Evolutionary conservation across 2,329 filamentous ascomycete species (phyloP), one percentile per base, ranked within the genome.

Genomic region (Lanzia echinophila): DNA sequence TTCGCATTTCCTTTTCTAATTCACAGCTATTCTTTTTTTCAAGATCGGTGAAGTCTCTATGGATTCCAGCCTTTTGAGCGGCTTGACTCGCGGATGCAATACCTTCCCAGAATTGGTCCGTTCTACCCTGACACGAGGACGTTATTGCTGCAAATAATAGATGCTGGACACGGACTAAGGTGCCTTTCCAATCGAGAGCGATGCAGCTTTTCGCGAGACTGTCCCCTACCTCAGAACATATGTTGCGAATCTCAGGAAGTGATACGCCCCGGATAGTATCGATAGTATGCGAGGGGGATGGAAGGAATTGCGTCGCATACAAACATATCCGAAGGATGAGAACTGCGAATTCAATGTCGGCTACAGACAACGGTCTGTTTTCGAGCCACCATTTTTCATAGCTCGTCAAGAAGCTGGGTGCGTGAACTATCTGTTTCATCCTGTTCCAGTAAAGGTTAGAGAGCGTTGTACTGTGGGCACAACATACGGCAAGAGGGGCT

Each of bases 171-270:
- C 42, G 19, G 42, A 44, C 42, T 15, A 44, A 28, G 19, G 42
- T 24, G 42, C 42, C 42, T 44, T 44, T 44, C 42, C 42, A 44
- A 44, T 44, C 42, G 42, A 44, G 42, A 44, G 20, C 42, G n/a
- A 44, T 15, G 22, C 42, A 44, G 19, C 24, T 22, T 24, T 44
- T 31, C 24, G 42, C 42, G 6, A 44, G 22, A 13, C 22, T 24
- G 11, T 44, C 42, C 28, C 42, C 42, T 6, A 44, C 11, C 19
- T 44, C 42, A 32, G 20, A 19, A 13, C 42, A 44, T 28, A 44
- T 15, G 13, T 31, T 44, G 6, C 42, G 42, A 15, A 44, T 44
- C 22, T 28, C 7, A 28, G 42, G 42, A 28, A 44, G 42, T 24
- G 42, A 44, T 44, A 44, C 24, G 19, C 24, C 42, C 20, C 42